Conservation (phyloP, 257 asterid genomes). For the Nemophila menziesii region DNA sequence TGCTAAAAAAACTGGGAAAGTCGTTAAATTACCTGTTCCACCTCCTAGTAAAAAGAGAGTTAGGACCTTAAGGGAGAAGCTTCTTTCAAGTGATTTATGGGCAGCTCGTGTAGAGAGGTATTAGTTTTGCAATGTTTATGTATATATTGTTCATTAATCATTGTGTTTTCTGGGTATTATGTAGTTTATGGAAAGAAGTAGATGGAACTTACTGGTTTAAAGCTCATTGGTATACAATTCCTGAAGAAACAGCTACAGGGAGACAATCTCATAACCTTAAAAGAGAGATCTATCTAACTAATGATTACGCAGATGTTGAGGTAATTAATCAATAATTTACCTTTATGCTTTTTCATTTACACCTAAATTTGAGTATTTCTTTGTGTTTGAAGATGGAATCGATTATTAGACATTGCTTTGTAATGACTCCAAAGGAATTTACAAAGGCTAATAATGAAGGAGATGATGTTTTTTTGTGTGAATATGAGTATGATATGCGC, state of each 20-base stretch:
- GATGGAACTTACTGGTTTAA: constrained; percentile 76
- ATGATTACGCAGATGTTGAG: constrained; percentile 72
- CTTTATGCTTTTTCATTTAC: background rate
- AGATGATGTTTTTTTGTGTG: constrained; percentile 89
- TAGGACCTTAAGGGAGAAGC: constrained; percentile 77
- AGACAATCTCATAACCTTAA: constrained; percentile 88
- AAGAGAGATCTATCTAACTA: constrained; percentile 79
- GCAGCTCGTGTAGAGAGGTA: constrained; percentile 77
- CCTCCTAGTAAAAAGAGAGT: constrained; percentile 55
- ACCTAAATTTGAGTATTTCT: background rate
- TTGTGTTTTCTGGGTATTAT: constrained; percentile 10
- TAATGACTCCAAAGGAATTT: constrained; percentile 61
- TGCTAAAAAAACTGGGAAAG: constrained; percentile 38
- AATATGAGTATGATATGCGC: constrained; percentile 67
- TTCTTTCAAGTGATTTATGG: constrained; percentile 86
- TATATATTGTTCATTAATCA: background rate
- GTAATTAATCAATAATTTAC: constrained; percentile 16
- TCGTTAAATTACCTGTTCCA: constrained; percentile 43
- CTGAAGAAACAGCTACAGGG: constrained; percentile 82
- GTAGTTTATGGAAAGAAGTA: constrained; percentile 86
- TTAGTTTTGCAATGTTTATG: background rate
- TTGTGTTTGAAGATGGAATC: constrained; percentile 62
- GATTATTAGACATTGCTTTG: constrained; percentile 65
- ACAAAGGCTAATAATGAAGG: constrained; percentile 60
- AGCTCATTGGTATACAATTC: constrained; percentile 74